Evolutionary conservation across 192 early-diverging fungal species (phyloP).

Genomic region (Entrophospora sp.): DNA sequence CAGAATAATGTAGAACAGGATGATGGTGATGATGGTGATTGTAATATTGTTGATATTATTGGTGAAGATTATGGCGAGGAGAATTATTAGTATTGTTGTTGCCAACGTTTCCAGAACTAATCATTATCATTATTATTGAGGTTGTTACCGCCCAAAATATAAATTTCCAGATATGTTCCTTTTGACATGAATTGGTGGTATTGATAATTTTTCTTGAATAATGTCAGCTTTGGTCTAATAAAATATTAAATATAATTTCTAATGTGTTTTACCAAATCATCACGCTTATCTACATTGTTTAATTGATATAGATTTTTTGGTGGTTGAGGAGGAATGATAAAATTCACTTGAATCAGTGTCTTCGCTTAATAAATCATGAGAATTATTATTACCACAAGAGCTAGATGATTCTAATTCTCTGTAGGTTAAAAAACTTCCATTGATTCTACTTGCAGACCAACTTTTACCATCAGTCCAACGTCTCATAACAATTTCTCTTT

Average conservation of each 20-base stretch:
- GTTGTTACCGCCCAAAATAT: too few species aligned
- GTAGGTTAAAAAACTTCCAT: slow-evolving; percentile 83
- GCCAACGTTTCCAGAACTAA: too few species aligned
- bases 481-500: slow-evolving; percentile 83
- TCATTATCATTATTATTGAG: too few species aligned
- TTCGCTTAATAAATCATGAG: slow-evolving; percentile 23
- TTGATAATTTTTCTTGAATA: slow-evolving; percentile 50
- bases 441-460: slow-evolving; percentile 83
- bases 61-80: too few species aligned
- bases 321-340: slow-evolving; percentile 11
- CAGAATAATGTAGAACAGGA: too few species aligned
- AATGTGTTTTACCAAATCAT: slow-evolving; percentile 83
- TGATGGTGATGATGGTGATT: too few species aligned
- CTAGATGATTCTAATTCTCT: slow-evolving; percentile 65
- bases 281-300: slow-evolving; percentile 51
- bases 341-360: slow-evolving; percentile 23
- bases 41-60: too few species aligned
- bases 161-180: slow-evolving; percentile 78
- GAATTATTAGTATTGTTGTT: too few species aligned
- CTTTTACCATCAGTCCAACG: slow-evolving; percentile 88
- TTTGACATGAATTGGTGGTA: slow-evolving; percentile 65
- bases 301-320: neutral
- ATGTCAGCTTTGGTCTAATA: slow-evolving; percentile 92
- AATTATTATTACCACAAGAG: slow-evolving; percentile 24
- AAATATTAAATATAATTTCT: slow-evolving; percentile 79